Conservation (phyloP, 2,329 filamentous ascomycete species). For the Aspergillus novoparasiticus region DNA sequence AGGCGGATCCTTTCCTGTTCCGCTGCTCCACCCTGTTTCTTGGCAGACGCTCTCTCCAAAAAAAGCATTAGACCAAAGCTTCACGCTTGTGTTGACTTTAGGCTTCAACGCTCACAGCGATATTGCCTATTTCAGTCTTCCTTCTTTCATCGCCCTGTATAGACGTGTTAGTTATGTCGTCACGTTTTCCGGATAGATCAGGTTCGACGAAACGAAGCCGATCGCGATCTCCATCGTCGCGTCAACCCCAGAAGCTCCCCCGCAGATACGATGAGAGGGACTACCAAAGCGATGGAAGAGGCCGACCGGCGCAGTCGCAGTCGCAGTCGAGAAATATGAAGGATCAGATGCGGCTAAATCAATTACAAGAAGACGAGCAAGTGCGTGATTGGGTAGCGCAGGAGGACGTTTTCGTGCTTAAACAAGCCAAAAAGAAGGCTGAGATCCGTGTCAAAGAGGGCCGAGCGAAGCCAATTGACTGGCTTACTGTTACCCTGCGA, state of each 20-base stretch:
- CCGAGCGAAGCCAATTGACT: constrained; percentile 89
- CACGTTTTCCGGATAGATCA: constrained; percentile 34
- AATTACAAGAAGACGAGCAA: constrained; percentile 74
- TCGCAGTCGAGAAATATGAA: constrained; percentile 38
- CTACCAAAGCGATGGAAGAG: constrained; percentile 26
- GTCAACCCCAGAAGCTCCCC: constrained; percentile 39
- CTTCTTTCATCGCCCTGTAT: background rate
- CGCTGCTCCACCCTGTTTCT: background rate
- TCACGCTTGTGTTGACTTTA: background rate
- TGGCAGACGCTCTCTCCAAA: background rate
- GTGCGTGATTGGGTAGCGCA: constrained; percentile 84
- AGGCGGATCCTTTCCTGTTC: background rate
- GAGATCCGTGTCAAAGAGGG: constrained; percentile 91
- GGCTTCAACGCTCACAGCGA: background rate
- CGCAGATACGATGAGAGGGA: constrained; percentile 38
- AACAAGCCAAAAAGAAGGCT: constrained; percentile 97
- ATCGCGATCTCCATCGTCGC: constrained; percentile 47
- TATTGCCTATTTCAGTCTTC: background rate
- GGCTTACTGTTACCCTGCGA: constrained; percentile 85
- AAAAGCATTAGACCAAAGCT: background rate
- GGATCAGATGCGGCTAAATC: constrained; percentile 51
- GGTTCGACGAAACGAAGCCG: constrained; percentile 41
- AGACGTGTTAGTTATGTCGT: constrained; percentile 31
- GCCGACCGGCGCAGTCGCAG: constrained; percentile 22
- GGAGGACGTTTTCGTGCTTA: constrained; percentile 93